Base-by-base conservation (phyloP, 768 basidiomycete species). In the Suillus discolor region DNA sequence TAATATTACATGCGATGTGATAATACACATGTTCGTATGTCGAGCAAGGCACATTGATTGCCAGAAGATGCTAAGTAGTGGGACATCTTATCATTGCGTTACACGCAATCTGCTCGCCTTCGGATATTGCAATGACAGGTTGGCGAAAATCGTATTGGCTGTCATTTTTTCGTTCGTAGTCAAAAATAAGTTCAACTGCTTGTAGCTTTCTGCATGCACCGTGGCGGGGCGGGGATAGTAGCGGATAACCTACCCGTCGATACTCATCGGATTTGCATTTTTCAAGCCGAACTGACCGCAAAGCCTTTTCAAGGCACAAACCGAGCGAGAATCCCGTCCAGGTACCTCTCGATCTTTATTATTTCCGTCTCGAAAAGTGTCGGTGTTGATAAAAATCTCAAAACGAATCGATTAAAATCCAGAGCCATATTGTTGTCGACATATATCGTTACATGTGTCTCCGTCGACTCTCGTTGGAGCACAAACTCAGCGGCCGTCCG, bases 401-500 rank as follows among this genome's bases (percentile, higher is more conserved):
- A 31, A 31, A 54, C 28, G 18, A 31, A 16, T 18, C 18, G 31
- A 54, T 49, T 16, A 53, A 51, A 28, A 53, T 55, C 11, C 54
- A 55, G 20, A 55, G 53, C 54, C 20, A 20, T 54, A 31, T 31
- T 31, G 28, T 54, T 31, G 53, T 55, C 18, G 54, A 55, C 31
- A 55, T 55, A 20, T 34, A 55, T 34, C 18, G 54, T 18, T 55
- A 55, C 31, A 34, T 20, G 20, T 34, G 20, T 34, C 18, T 55
- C 54, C 4, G 5, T 55, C 18, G 31, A 55, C 20, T 55, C 31
- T 55, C 54, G 31, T 8, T 31, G 31, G 28, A 31, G 4, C 49
- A 7, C 16, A 18, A 28, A 28, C 42, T 72, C 49, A 78, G 63
- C 78, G 72, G 66, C 80, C 79, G 3, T 82, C 82, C 16, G 82